Percentiles rank a stretch among this genome's conserved stretches.
phyloP scores from a whole-genome alignment of 257 asterid species.

The Verbena officinalis region DNA sequence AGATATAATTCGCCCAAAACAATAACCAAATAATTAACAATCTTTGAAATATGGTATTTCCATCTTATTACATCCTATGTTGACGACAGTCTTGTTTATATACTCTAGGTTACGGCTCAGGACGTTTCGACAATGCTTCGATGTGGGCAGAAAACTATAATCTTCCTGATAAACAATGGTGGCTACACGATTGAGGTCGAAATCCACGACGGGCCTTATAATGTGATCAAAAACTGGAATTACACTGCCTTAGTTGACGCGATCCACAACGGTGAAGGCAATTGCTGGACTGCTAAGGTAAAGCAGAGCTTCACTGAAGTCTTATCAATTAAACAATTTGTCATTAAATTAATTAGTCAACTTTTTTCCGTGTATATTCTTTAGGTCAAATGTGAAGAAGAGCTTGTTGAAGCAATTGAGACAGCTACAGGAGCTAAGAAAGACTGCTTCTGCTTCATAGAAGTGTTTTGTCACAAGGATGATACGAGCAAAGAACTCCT shows the following conservation, averaged over 20 bases:
- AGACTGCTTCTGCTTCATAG: constrained; percentile 75
- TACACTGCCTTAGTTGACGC: constrained; percentile 79
- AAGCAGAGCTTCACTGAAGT: constrained; percentile 20
- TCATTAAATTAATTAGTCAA: background rate
- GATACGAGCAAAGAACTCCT: constrained; percentile 91
- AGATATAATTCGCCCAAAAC: background rate
- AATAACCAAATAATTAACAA: no score
- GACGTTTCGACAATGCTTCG: constrained; percentile 78
- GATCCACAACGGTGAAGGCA: constrained; percentile 78
- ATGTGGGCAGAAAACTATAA: constrained; percentile 60
- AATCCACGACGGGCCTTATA: constrained; percentile 86
- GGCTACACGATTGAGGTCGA: constrained; percentile 89
- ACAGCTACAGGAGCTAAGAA: constrained; percentile 58
- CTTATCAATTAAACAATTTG: background rate
- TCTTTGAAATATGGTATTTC: no score
- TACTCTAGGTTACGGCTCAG: constrained; percentile 66
- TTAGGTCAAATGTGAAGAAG: constrained; percentile 68
- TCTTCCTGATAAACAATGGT: constrained; percentile 78
- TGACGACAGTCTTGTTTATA: constrained; percentile 5
- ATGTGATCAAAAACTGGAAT: constrained; percentile 90
- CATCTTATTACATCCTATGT: no score
- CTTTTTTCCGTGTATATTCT: background rate
- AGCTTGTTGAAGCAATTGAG: constrained; percentile 60
- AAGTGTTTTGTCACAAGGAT: constrained; percentile 81
- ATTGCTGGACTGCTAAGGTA: constrained; percentile 90